Percentiles rank a stretch among this genome's conserved stretches.
Conservation (phyloP, 805 yeast species). For the Saturnispora mendoncae region DNA sequence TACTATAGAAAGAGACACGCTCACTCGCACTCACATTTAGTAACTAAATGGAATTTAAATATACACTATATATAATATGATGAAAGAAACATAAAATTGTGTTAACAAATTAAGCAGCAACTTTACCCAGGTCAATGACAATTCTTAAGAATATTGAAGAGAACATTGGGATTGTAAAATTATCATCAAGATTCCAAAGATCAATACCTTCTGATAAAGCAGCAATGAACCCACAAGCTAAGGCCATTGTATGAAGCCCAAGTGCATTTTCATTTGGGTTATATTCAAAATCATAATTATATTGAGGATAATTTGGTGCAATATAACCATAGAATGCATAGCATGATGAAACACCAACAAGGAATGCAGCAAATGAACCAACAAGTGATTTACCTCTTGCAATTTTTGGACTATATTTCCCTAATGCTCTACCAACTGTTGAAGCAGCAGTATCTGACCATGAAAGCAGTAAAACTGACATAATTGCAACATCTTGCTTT, state of each 20-base stretch:
- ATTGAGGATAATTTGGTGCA: slow-evolving; percentile 51
- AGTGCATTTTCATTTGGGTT: slow-evolving; percentile 49
- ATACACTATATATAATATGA: neutral
- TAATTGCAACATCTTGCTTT: slow-evolving; percentile 72
- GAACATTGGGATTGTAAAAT: slow-evolving; percentile 86
- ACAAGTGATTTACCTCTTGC: slow-evolving; percentile 75
- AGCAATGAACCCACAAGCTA: slow-evolving; percentile 71
- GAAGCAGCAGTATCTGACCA: slow-evolving; percentile 99
- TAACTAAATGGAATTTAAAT: neutral
- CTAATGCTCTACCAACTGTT: slow-evolving; percentile 80
- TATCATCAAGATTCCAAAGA: slow-evolving; percentile 74
- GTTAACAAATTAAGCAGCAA: neutral
- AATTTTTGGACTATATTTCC: slow-evolving; percentile 73
- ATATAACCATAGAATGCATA: slow-evolving; percentile 64
- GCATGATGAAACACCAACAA: slow-evolving; percentile 60
- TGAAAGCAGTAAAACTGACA: slow-evolving; percentile 72
- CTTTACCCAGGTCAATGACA: slow-evolving; percentile 16
- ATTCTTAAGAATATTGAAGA: slow-evolving; percentile 53
- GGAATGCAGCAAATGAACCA: slow-evolving; percentile 82
- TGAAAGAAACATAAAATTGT: neutral
- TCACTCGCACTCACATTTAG: neutral
- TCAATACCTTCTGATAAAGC: slow-evolving; percentile 82
- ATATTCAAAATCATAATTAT: slow-evolving; percentile 53
- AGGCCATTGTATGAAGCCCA: slow-evolving; percentile 42
- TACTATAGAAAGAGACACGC: too few species aligned